A percentile compares a stretch with the other conserved stretches of the same genome.
These are phyloP conservation scores for Lecanicillium sp. DNA, from an alignment of 2,329 filamentous ascomycete genomes.

Conservation along the genomic window DNA sequence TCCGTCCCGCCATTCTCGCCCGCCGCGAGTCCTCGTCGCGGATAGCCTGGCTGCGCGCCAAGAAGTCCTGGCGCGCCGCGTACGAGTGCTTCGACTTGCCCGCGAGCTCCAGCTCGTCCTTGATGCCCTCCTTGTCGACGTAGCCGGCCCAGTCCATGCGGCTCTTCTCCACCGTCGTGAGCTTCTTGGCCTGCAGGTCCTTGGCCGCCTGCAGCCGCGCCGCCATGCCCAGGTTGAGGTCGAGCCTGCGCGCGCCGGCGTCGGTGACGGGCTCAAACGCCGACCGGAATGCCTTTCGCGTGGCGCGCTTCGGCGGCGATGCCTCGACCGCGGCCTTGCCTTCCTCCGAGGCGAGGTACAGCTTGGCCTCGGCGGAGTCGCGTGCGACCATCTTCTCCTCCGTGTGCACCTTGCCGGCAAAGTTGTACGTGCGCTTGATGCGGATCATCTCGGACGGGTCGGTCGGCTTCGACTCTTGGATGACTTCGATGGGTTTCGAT, in stretches of 20 bases:
- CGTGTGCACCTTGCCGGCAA: slow-evolving; percentile 65
- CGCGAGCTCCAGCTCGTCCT: slow-evolving; percentile 60
- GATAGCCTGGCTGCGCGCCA: slow-evolving; percentile 57
- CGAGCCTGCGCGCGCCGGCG: slow-evolving; percentile 37
- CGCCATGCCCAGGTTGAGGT: slow-evolving; percentile 53
- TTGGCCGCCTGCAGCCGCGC: slow-evolving; percentile 42
- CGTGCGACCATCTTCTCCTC: slow-evolving; percentile 65
- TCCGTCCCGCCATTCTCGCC: slow-evolving; percentile 41
- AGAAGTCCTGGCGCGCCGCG: slow-evolving; percentile 56
- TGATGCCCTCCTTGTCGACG: slow-evolving; percentile 65
- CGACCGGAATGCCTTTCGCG: slow-evolving; percentile 54
- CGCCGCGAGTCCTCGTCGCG: slow-evolving; percentile 55
- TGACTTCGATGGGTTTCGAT: slow-evolving; percentile 3
- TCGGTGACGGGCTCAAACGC: slow-evolving; percentile 54
- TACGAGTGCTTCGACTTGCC: slow-evolving; percentile 61
- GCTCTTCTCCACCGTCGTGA: slow-evolving; percentile 67
- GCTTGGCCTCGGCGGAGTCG: slow-evolving; percentile 59
- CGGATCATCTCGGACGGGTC: slow-evolving; percentile 42
- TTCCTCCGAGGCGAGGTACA: slow-evolving; percentile 52
- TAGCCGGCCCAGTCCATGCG: slow-evolving; percentile 68
- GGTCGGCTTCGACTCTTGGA: slow-evolving; percentile 17
- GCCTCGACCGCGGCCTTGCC: slow-evolving; percentile 23
- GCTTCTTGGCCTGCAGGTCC: slow-evolving; percentile 52
- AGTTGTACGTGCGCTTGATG: slow-evolving; percentile 68
- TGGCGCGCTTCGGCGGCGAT: slow-evolving; percentile 35